Conservation (phyloP, 371 early-diverging fungal genomes). For the Lichtheimia ornata region DNA sequence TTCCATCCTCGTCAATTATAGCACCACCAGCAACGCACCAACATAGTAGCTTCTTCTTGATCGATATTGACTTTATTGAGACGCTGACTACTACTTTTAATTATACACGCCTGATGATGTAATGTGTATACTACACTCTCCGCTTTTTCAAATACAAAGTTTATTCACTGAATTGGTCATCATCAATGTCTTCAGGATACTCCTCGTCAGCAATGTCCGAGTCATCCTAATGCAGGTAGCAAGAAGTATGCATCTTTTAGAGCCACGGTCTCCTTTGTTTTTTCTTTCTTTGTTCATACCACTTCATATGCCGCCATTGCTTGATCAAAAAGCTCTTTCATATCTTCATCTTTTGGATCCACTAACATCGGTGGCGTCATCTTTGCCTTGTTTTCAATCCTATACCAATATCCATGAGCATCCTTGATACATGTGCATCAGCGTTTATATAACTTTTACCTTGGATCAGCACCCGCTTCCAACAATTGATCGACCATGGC, state of each 20-base stretch:
- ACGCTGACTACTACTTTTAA: too few relatives aligned
- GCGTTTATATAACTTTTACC: constrained; percentile 18
- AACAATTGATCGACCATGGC: constrained; percentile 57
- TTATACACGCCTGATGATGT: background rate
- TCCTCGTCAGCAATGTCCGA: constrained; percentile 15
- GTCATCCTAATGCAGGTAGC: constrained; percentile 7
- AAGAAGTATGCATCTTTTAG: background rate
- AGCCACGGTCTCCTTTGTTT: background rate
- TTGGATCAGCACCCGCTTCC: constrained; percentile 57
- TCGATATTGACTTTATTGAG: too few relatives aligned
- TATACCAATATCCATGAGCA: background rate
- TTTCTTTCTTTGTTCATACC: constrained; percentile 8
- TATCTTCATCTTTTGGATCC: constrained; percentile 17
- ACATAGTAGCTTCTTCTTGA: too few relatives aligned
- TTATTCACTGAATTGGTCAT: background rate
- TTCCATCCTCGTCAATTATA: too few relatives aligned
- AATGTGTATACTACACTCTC: background rate
- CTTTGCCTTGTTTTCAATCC: constrained; percentile 16
- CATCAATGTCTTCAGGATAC: constrained; percentile 5
- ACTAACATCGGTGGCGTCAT: constrained; percentile 17
- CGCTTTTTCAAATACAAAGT: background rate
- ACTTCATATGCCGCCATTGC: constrained; percentile 18
- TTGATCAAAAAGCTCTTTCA: constrained; percentile 21
- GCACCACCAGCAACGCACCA: too few relatives aligned
- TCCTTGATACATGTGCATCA: background rate